Conservation (phyloP, 1,284 basidiomycete genomes). For the Macrocystidia cucumis region DNA sequence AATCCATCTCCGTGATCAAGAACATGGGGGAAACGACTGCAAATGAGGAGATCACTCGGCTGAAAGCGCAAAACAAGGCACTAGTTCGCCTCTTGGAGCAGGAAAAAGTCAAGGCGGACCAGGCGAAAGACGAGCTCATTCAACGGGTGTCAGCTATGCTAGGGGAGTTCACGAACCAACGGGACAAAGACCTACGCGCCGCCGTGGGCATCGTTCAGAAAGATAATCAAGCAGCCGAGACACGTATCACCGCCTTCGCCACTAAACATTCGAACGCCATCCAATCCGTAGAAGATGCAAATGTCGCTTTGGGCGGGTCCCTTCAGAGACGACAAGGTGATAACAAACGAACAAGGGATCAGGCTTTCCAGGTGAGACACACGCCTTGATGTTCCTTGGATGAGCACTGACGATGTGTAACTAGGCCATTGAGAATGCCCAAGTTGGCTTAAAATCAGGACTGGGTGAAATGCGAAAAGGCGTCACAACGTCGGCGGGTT, state of each 20-base stretch:
- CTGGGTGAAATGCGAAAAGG: constrained; percentile 37
- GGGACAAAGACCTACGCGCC: constrained; percentile 62
- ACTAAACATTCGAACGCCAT: constrained; percentile 41
- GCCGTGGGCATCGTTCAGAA: constrained; percentile 48
- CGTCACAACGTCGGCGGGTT: constrained; percentile 38
- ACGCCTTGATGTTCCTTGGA: background rate
- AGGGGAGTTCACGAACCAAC: constrained; percentile 59
- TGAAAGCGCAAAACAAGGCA: constrained; percentile 69
- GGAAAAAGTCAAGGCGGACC: constrained; percentile 59
- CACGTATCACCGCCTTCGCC: constrained; percentile 38
- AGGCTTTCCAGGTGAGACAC: constrained; percentile 48
- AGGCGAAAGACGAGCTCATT: constrained; percentile 65
- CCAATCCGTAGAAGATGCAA: constrained; percentile 30
- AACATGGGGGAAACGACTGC: constrained; percentile 42
- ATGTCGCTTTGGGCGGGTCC: constrained; percentile 29
- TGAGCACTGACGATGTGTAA: constrained; percentile 6
- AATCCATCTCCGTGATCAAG: constrained; percentile 43
- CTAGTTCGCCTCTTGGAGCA: constrained; percentile 56
- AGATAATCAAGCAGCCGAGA: constrained; percentile 49
- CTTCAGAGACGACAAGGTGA: constrained; percentile 45
- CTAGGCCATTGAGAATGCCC: constrained; percentile 36
- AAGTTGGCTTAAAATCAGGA: constrained; percentile 32
- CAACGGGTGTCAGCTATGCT: constrained; percentile 67
- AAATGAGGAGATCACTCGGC: constrained; percentile 52
- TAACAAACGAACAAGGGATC: constrained; percentile 47